Evolutionary conservation across 257 asterid species (phyloP).

Genomic region (Ehretia macrophylla): DNA sequence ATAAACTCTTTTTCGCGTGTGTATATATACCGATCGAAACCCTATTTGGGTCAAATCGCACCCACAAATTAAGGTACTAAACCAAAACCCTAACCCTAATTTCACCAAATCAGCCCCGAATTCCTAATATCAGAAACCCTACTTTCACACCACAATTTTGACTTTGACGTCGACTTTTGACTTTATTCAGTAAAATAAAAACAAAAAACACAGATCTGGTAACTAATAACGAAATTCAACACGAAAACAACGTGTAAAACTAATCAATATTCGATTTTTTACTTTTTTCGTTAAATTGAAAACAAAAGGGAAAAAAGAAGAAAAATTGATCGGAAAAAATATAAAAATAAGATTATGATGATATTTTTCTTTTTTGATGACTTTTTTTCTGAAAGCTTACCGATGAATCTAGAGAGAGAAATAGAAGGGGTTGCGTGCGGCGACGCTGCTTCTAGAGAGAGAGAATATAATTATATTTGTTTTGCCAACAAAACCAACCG

Average conservation of each 20-base stretch:
- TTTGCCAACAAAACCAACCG: slow-evolving; percentile 3
- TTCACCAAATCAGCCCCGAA: not conserved
- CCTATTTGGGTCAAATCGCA: not conserved
- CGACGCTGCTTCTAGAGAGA: slow-evolving; percentile 17
- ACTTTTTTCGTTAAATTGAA: not conserved
- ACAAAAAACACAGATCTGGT: not conserved
- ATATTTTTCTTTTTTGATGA: not conserved
- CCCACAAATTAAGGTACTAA: slow-evolving; percentile 7
- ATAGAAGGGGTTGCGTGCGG: slow-evolving; percentile 7
- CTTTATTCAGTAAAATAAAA: not conserved
- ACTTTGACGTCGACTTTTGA: no score
- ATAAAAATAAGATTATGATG: no score
- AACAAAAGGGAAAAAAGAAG: not conserved
- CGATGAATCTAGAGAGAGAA: slow-evolving; percentile 1
- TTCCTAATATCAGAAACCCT: not conserved
- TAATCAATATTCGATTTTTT: not conserved
- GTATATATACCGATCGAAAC: not conserved
- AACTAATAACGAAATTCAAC: not conserved
- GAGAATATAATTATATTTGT: slow-evolving; percentile 6
- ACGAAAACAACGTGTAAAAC: not conserved
- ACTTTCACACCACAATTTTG: not conserved
- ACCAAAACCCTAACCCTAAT: slow-evolving; percentile 22
- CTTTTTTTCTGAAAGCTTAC: slow-evolving; percentile 14
- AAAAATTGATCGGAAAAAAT: not conserved
- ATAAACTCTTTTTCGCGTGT: slow-evolving; percentile 18